Base-by-base conservation (phyloP, 2,329 filamentous ascomycete species). In the Penicillium sp. region DNA sequence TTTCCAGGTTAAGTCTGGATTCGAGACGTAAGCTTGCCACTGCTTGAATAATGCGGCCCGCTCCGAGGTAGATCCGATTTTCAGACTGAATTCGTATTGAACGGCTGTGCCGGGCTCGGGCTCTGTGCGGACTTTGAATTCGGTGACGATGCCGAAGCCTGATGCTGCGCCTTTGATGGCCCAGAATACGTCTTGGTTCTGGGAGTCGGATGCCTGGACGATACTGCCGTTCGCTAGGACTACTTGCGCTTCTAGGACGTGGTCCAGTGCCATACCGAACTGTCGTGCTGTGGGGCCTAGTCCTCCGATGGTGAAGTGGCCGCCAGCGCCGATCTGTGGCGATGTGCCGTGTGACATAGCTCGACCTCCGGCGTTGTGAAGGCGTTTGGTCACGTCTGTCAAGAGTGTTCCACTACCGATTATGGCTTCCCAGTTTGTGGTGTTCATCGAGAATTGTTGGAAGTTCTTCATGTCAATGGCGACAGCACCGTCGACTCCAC, bases 1-100 rank as follows among this genome's bases (percentile, higher is more conserved):
- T 23, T 85, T 81, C 40, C 82, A 78, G 57, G 85, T 81, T 5
- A 88, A 75, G 1, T 74, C 64, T 2, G 82, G 80, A 54, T 87
- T 79, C 0, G 77, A 69, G 43, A 84, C 73, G 23, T 87, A 75
- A 1, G 75, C 74, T 59, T 87, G 85, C 85, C 85, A 88, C 18
- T 78, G 67, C 53, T 79, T 75, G 69, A 82, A 85, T 0, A 82
- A 64, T 4, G 74, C 63, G 0, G 80, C 79, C 59, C 83, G 78
- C 1, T 81, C 74, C 4, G 72, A 60, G 35, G 79, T 78, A 6
- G 74, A 78, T 9, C 77, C 77, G 6, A 84, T 74, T 15, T 74
- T 75, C 53, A 86, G 71, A 14, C 75, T 77, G 69, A 82, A 87
- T 3, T 79, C 79, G 68, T 85, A 88, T 55, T 85, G 78, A 5